Evolutionary conservation across 352 stramenopile genomes (phyloP).

Genomic region (Phytophthora tentaculata): DNA sequence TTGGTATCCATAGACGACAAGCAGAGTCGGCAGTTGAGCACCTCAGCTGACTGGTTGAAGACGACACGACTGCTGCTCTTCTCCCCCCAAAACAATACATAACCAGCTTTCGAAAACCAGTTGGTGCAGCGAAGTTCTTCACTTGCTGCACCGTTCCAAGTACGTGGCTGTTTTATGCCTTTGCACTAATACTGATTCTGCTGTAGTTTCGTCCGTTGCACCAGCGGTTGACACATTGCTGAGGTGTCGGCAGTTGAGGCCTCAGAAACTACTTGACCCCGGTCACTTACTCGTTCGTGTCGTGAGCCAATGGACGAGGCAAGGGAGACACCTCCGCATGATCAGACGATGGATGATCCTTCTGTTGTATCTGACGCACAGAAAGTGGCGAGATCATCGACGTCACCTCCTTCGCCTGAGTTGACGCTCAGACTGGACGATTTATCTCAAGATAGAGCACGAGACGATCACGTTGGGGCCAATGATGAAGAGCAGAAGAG

Average conservation of each 20-base stretch:
- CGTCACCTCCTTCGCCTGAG: slow-evolving; percentile 11
- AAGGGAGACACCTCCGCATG: slow-evolving; percentile 6
- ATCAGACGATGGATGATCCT: slow-evolving; percentile 12
- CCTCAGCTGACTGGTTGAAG: slow-evolving; percentile 7
- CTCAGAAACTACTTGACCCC: slow-evolving; percentile 29
- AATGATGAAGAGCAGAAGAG: slow-evolving; percentile 17
- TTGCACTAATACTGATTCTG: slow-evolving; percentile 11
- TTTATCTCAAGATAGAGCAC: slow-evolving; percentile 36
- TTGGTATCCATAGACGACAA: slow-evolving; percentile 34
- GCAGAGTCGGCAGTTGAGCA: slow-evolving; percentile 4
- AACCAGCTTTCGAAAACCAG: slow-evolving; percentile 19
- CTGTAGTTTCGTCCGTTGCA: slow-evolving; percentile 32
- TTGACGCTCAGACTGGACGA: slow-evolving; percentile 57
- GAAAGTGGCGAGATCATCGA: slow-evolving; percentile 2
- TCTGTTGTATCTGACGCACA: slow-evolving; percentile 4
- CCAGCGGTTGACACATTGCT: slow-evolving; percentile 26
- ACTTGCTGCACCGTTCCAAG: slow-evolving; percentile 20
- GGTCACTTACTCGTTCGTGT: slow-evolving; percentile 20
- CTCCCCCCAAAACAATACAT: slow-evolving; percentile 29
- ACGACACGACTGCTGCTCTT: slow-evolving; percentile 2
- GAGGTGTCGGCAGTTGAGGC: slow-evolving; percentile 16
- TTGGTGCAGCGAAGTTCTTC: slow-evolving; percentile 5
- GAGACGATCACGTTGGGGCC: slow-evolving; percentile 2
- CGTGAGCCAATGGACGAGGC: slow-evolving; percentile 9
- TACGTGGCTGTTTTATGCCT: slow-evolving; percentile 14